These are phyloP conservation scores for Hypoxylon sp. DNA, from an alignment of 2,329 filamentous ascomycete genomes.

Conservation along the genomic window DNA sequence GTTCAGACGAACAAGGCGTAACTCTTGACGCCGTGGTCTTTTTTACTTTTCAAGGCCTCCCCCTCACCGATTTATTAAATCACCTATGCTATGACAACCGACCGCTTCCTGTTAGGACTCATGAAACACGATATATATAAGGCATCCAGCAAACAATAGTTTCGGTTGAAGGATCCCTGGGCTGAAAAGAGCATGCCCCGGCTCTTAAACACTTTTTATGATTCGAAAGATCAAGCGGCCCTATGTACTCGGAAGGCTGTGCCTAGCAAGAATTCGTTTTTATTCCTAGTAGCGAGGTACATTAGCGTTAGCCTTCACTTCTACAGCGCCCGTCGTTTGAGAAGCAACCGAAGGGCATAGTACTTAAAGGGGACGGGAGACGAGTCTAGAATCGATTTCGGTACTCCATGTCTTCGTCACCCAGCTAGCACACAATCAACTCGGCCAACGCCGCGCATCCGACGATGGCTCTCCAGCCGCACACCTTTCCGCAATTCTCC, in stretches of 20 bases:
- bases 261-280: constrained; percentile 19
- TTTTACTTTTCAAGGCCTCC: constrained; percentile 17
- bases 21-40: constrained; percentile 19
- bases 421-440: neutral
- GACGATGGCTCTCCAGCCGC: constrained; percentile 25
- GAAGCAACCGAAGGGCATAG: constrained; percentile 1
- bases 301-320: constrained; percentile 3
- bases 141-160: constrained; percentile 4
- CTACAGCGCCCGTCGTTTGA: constrained; percentile 1
- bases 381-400: neutral
- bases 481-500: constrained; percentile 42
- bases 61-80: constrained; percentile 14
- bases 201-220: neutral
- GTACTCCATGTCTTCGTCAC: neutral
- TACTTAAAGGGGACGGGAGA: constrained; percentile 20
- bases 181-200: constrained; percentile 20
- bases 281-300: constrained; percentile 18
- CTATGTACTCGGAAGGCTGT: constrained; percentile 15
- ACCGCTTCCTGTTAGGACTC: constrained; percentile 14
- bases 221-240: constrained; percentile 12
- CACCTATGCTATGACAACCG: neutral
- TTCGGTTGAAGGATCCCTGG: constrained; percentile 25
- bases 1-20: constrained; percentile 15
- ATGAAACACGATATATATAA: constrained; percentile 19
- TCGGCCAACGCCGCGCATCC: constrained; percentile 5